Evolutionary conservation across 176 grass and related monocot species (phyloP).

Genomic region (Ampelocalamus luodianensis): DNA sequence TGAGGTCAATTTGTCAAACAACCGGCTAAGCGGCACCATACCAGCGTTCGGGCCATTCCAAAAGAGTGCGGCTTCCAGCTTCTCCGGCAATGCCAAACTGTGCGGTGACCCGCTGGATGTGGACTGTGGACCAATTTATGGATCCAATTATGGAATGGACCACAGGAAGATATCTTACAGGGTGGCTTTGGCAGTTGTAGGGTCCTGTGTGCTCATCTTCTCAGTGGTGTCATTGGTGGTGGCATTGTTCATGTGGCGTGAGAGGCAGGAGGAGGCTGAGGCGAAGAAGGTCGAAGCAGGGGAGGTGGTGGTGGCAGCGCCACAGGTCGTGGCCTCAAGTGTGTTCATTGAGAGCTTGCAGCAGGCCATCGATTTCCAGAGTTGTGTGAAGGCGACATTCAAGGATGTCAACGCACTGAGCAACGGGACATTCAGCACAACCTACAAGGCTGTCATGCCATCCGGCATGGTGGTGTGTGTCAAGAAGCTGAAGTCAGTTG

Average conservation of each 20-base stretch:
- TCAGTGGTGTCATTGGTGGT: conserved; percentile 69
- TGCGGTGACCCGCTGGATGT: conserved; percentile 76
- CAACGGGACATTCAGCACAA: conserved; percentile 75
- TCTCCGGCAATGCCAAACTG: conserved; percentile 73
- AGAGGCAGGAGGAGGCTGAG: conserved; percentile 91
- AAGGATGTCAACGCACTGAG: conserved; percentile 69
- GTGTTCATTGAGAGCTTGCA: conserved; percentile 80
- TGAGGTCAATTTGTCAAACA: conserved; percentile 93
- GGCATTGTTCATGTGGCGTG: conserved; percentile 85
- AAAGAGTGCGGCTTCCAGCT: conserved; percentile 79
- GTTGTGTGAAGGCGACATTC: conserved; percentile 67
- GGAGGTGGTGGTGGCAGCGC: conserved; percentile 55
- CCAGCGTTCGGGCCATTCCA: conserved; percentile 83
- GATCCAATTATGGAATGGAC: conserved; percentile 61
- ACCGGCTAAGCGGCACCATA: conserved; percentile 68
- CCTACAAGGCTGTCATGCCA: conserved; percentile 86
- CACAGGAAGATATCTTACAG: conserved; percentile 87
- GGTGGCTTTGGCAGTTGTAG: conserved; percentile 74
- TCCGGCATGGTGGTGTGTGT: conserved; percentile 84
- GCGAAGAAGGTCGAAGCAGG: conserved; percentile 55
- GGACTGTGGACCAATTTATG: conserved; percentile 60
- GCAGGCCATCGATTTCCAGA: conserved; percentile 92
- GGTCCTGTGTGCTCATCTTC: conserved; percentile 83
- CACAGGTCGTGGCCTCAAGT: conserved; percentile 59
- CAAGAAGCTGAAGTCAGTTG: conserved; percentile 87